Percentiles rank a stretch among this genome's conserved stretches.
Evolutionary conservation across 179 eudicot genomes (phyloP).

Genomic region (Silene noctiflora): DNA sequence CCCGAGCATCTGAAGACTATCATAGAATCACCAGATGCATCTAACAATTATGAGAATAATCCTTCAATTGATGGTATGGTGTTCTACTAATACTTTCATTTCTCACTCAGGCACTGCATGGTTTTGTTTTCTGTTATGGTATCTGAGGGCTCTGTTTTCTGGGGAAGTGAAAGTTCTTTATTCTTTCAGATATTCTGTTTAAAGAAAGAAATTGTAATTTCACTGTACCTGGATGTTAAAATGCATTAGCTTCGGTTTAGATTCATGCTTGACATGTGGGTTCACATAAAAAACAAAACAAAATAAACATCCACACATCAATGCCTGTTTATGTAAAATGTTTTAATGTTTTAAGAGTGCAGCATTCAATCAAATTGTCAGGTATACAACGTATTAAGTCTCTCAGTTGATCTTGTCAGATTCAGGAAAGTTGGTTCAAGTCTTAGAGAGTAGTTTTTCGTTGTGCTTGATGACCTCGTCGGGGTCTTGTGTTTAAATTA

Average conservation of each 20-base stretch:
- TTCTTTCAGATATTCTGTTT: not conserved
- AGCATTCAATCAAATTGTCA: not conserved
- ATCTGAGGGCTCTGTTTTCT: conserved; percentile 4
- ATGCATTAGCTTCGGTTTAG: not conserved
- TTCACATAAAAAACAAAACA: not conserved
- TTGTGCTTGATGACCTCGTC: not conserved
- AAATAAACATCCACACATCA: not conserved
- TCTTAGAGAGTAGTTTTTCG: not conserved
- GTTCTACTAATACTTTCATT: not conserved
- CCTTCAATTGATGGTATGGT: conserved; percentile 43
- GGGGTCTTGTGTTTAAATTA: not conserved
- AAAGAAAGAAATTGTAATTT: not conserved
- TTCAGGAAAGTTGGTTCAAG: not conserved
- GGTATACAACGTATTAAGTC: not conserved
- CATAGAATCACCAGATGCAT: conserved; percentile 45
- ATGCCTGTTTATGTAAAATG: not conserved
- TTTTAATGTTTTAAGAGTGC: not conserved
- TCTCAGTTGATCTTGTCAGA: not conserved
- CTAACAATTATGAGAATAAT: conserved; percentile 29
- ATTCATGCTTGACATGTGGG: not conserved
- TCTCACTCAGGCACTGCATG: conserved; percentile 6
- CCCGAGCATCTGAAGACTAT: conserved; percentile 77
- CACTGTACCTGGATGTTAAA: not conserved
- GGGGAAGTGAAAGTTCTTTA: not conserved
- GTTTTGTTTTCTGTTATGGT: not conserved